phyloP scores from a whole-genome alignment of 257 asterid species.

The Eustoma russellianum region DNA sequence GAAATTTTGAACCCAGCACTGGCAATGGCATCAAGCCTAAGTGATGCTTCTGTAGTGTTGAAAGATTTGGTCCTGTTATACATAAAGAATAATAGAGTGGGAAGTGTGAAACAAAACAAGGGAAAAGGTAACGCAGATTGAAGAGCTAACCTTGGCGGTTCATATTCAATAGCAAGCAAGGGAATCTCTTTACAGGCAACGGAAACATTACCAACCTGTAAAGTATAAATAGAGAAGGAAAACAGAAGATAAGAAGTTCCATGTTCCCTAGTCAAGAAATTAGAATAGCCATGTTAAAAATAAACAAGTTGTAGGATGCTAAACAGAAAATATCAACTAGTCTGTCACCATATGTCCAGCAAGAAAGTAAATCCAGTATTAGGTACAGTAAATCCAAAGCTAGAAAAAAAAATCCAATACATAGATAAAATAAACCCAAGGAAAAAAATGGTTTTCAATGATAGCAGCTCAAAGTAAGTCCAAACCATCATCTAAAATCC shows the following conservation, averaged over 20 bases:
- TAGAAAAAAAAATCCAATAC: not conserved
- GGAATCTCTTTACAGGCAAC: constrained; percentile 82
- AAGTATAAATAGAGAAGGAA: constrained; percentile 1
- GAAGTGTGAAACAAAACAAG: not conserved
- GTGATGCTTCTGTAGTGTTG: constrained; percentile 75
- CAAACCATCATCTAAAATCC: not conserved
- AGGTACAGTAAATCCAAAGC: not conserved
- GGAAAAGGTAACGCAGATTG: not conserved
- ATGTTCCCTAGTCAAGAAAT: too few species aligned
- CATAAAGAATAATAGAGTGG: constrained; percentile 9
- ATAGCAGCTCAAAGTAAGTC: too few species aligned
- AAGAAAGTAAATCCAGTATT: too few species aligned
- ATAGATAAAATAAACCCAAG: not conserved
- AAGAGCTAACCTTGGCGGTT: constrained; percentile 67
- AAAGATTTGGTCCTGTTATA: constrained; percentile 53
- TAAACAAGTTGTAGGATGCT: too few species aligned
- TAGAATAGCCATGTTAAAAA: too few species aligned
- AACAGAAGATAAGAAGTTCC: too few species aligned
- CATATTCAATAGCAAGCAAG: constrained; percentile 84
- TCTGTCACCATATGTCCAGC: too few species aligned
- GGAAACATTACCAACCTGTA: constrained; percentile 84
- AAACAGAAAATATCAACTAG: too few species aligned
- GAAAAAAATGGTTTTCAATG: too few species aligned
- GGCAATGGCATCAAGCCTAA: constrained; percentile 80
- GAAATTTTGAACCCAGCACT: constrained; percentile 96